Conservation (phyloP, 129 eudicot genomes). For the Artemisia argyi region DNA sequence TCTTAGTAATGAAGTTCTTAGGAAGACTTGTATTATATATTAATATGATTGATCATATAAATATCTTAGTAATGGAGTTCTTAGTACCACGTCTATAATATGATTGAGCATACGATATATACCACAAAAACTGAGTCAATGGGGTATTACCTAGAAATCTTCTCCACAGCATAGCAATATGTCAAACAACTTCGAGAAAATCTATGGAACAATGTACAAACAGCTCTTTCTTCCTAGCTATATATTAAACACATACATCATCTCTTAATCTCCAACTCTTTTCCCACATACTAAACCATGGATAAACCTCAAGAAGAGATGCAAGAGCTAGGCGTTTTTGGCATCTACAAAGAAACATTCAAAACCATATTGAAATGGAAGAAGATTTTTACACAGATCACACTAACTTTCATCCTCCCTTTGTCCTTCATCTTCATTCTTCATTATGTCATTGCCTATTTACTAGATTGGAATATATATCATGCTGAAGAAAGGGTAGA, state of each 20-base stretch:
- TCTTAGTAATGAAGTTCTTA: too few species aligned
- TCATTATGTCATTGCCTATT: background rate
- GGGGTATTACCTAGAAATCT: constrained; percentile 6
- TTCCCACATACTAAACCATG: constrained; percentile 30
- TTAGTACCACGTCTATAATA: too few species aligned
- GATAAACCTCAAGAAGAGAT: constrained; percentile 31
- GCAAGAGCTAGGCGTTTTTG: constrained; percentile 12
- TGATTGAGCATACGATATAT: background rate
- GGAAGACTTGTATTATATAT: too few species aligned
- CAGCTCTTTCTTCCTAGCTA: background rate
- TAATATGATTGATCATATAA: too few species aligned
- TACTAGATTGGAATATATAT: too few species aligned
- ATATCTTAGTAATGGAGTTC: too few species aligned
- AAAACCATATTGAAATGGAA: background rate
- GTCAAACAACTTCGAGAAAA: constrained; percentile 1
- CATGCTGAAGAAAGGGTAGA: too few species aligned
- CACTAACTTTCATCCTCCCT: constrained; percentile 13
- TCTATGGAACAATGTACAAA: background rate
- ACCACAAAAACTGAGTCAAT: background rate
- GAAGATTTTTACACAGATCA: constrained; percentile 1
- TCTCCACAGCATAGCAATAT: constrained; percentile 22
- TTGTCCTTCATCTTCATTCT: constrained; percentile 8
- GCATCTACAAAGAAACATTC: constrained; percentile 13
- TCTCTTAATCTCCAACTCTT: constrained; percentile 2
- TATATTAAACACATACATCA: constrained; percentile 3